Evolutionary conservation across 2,329 filamentous ascomycete species (phyloP).

Genomic region (Ceratocystis diversiconidia): DNA sequence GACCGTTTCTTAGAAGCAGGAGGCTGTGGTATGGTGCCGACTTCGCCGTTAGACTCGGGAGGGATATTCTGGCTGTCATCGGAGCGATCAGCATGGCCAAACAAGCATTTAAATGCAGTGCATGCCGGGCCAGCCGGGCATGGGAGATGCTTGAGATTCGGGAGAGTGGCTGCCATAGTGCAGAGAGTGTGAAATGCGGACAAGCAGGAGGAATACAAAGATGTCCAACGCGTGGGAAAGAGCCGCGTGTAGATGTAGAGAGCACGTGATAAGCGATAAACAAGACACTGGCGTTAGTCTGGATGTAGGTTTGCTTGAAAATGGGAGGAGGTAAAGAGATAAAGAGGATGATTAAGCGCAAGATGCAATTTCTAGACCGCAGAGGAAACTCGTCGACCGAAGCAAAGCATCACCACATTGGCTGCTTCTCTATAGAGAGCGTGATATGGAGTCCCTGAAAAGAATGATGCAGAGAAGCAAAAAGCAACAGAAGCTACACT

Average conservation of each 20-base stretch:
- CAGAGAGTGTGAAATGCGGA: background rate
- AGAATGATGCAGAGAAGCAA: background rate
- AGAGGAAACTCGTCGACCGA: background rate
- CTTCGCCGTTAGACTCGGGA: background rate
- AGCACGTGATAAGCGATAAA: background rate
- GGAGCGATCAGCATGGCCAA: slow-evolving; percentile 28
- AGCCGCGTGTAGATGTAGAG: background rate
- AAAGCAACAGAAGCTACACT: background rate
- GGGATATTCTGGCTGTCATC: slow-evolving; percentile 22
- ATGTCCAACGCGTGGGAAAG: background rate
- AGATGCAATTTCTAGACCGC: background rate
- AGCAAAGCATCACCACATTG: background rate
- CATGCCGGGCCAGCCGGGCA: slow-evolving; percentile 36
- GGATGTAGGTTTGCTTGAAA: background rate
- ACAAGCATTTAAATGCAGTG: slow-evolving; percentile 37
- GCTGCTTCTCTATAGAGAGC: background rate
- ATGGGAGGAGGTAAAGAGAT: background rate
- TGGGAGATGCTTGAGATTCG: slow-evolving; percentile 33
- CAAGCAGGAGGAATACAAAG: background rate
- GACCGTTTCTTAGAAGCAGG: background rate
- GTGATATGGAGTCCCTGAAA: background rate
- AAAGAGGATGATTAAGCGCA: background rate
- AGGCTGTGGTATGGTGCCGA: background rate
- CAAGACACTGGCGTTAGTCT: background rate
- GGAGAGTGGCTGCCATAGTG: slow-evolving; percentile 16